These are phyloP conservation scores for Helenozyma rhizophorensis DNA, from an alignment of 805 yeast genomes.

Conservation along the genomic window DNA sequence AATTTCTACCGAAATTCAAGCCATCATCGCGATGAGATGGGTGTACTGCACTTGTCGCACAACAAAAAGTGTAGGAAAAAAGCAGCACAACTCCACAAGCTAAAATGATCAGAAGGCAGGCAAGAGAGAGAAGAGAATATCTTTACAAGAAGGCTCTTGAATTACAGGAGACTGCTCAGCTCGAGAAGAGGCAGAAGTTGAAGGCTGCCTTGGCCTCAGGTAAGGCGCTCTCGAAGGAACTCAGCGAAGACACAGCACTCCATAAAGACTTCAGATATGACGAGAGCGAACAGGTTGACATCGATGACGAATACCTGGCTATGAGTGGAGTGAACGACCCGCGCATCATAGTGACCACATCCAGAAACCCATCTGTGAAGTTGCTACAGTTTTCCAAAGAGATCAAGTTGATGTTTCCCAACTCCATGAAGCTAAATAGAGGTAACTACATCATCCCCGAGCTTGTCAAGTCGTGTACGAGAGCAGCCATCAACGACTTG, in stretches of 20 bases:
- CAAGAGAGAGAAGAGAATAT: constrained; percentile 94
- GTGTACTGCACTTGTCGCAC: not conserved
- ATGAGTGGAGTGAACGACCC: constrained; percentile 89
- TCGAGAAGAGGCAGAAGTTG: constrained; percentile 81
- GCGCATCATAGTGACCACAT: constrained; percentile 85
- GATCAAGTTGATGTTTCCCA: constrained; percentile 83
- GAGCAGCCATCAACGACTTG: constrained; percentile 79
- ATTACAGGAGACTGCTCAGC: constrained; percentile 80
- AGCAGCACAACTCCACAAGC: not conserved
- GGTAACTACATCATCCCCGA: constrained; percentile 88
- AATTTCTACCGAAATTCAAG: not conserved
- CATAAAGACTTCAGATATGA: constrained; percentile 84
- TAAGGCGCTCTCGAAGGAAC: constrained; percentile 80
- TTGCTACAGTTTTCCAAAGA: constrained; percentile 91
- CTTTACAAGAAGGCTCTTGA: constrained; percentile 84
- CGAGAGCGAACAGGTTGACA: constrained; percentile 62
- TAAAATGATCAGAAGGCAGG: constrained; percentile 79
- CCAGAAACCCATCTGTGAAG: constrained; percentile 84
- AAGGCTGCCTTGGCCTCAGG: constrained; percentile 90
- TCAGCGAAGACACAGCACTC: constrained; percentile 80
- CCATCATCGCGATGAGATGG: not conserved
- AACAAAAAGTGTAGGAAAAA: not conserved
- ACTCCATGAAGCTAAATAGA: constrained; percentile 82
- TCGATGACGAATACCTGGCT: constrained; percentile 91
- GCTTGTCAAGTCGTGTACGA: constrained; percentile 76